These are phyloP conservation scores for Striga hermonthica DNA, from an alignment of 305 asterid genomes.

Conservation along the genomic window DNA sequence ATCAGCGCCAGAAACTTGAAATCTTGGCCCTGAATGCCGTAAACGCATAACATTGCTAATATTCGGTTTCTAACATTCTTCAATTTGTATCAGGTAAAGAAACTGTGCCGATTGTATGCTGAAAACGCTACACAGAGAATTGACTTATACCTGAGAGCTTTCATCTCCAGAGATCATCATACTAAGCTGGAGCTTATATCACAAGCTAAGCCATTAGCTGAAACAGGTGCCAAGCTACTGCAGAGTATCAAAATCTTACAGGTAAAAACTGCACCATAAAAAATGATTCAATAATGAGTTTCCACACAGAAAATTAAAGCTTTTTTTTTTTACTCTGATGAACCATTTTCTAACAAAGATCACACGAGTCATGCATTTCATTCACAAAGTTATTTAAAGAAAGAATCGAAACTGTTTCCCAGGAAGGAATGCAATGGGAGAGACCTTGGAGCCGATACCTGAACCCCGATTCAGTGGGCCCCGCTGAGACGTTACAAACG, in stretches of 20 bases:
- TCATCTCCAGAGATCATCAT: constrained; percentile 31
- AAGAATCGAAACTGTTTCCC: constrained; percentile 9
- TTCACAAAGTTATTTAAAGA: constrained; percentile 33
- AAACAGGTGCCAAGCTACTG: constrained; percentile 59
- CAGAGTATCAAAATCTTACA: constrained; percentile 47
- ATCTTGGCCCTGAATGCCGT: no score
- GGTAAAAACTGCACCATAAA: constrained; percentile 36
- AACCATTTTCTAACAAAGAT: no score
- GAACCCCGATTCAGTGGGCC: constrained; percentile 3
- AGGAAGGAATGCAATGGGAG: constrained; percentile 80
- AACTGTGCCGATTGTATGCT: constrained; percentile 44
- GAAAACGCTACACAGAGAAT: constrained; percentile 57
- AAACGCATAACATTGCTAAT: no score
- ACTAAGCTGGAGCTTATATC: constrained; percentile 40
- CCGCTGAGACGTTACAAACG: constrained; percentile 39
- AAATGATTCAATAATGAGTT: no score
- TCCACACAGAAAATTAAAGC: no score
- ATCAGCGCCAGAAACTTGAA: no score
- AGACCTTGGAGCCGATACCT: constrained; percentile 40
- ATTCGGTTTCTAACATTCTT: constrained; percentile 4
- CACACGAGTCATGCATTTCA: not conserved
- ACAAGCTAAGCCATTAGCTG: constrained; percentile 56
- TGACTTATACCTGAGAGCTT: constrained; percentile 50
- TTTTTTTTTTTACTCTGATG: no score
- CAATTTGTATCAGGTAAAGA: constrained; percentile 39